Evolutionary conservation across 192 early-diverging fungal genomes (phyloP).

Genomic region (Martensiomyces pterosporus): DNA sequence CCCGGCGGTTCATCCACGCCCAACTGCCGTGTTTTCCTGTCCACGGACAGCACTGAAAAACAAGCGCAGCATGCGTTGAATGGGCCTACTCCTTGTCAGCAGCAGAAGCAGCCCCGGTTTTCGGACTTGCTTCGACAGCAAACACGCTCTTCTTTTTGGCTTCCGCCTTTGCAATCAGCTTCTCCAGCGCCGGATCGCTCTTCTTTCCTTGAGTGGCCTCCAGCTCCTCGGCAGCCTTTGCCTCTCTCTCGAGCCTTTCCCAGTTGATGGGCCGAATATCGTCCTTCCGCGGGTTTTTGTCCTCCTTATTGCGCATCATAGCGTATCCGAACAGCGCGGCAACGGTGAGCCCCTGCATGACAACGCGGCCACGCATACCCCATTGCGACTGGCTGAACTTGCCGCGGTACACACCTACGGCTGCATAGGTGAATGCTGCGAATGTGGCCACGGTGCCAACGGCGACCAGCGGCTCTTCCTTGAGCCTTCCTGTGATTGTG

Average conservation of each 20-base stretch:
- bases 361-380: constrained; percentile 44
- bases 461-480: constrained; percentile 39
- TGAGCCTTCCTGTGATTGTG: constrained; percentile 18
- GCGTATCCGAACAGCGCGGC: constrained; percentile 30
- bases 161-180: constrained; percentile 8
- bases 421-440: constrained; percentile 34
- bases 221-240: constrained; percentile 17
- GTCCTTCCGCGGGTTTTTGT: neutral
- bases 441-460: constrained; percentile 30
- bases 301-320: constrained; percentile 2
- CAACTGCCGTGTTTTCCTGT: no score
- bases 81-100: no score
- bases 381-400: constrained; percentile 25
- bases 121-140: constrained; percentile 15
- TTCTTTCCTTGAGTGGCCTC: constrained; percentile 6
- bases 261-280: constrained; percentile 38
- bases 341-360: constrained; percentile 39
- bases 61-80: no score
- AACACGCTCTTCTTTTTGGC: constrained; percentile 13
- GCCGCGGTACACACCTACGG: constrained; percentile 22
- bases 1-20: no score
- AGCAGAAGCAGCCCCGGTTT: no score
- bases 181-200: neutral
- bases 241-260: constrained; percentile 35
- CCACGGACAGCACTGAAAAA: no score